Evolutionary conservation across 1,139 yeast species (phyloP).

Genomic region (Candida sp.): DNA sequence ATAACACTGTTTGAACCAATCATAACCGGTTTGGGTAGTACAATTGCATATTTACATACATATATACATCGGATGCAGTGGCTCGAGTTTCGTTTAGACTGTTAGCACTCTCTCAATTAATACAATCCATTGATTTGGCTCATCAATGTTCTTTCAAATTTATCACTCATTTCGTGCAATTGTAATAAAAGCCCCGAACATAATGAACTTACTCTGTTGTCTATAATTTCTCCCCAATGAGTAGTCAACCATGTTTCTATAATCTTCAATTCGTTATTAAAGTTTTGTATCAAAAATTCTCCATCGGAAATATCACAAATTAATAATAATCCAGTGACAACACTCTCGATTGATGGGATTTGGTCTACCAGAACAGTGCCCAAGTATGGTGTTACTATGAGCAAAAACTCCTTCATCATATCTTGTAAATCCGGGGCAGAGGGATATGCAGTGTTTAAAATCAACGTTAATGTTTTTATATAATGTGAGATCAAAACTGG

Average conservation of each 20-base stretch:
- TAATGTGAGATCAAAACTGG: slow-evolving; percentile 56
- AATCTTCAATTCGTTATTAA: slow-evolving; percentile 26
- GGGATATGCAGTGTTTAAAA: slow-evolving; percentile 59
- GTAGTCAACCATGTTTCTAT: slow-evolving; percentile 39
- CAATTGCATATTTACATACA: too few relatives aligned
- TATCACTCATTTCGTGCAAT: slow-evolving; percentile 22
- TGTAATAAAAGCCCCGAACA: slow-evolving; percentile 50
- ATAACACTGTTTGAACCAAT: too few relatives aligned
- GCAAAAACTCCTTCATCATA: slow-evolving; percentile 55
- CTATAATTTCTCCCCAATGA: slow-evolving; percentile 46
- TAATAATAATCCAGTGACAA: slow-evolving; percentile 45
- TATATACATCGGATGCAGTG: too few relatives aligned
- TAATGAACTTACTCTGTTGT: slow-evolving; percentile 40
- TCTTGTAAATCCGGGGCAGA: slow-evolving; percentile 46
- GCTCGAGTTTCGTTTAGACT: too few relatives aligned
- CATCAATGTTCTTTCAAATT: slow-evolving; percentile 11
- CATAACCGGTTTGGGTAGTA: too few relatives aligned
- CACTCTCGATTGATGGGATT: slow-evolving; percentile 39
- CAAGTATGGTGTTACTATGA: slow-evolving; percentile 28
- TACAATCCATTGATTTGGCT: slow-evolving; percentile 15
- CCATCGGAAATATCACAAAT: slow-evolving; percentile 44
- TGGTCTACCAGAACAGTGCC: slow-evolving; percentile 21
- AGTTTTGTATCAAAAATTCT: slow-evolving; percentile 24
- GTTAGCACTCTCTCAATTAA: too few relatives aligned
- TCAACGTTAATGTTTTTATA: slow-evolving; percentile 52